A percentile compares a stretch with the other conserved stretches of the same genome.
phyloP scores from a whole-genome alignment of 2,329 filamentous ascomycete species.

The Ophiostoma ulmi region DNA sequence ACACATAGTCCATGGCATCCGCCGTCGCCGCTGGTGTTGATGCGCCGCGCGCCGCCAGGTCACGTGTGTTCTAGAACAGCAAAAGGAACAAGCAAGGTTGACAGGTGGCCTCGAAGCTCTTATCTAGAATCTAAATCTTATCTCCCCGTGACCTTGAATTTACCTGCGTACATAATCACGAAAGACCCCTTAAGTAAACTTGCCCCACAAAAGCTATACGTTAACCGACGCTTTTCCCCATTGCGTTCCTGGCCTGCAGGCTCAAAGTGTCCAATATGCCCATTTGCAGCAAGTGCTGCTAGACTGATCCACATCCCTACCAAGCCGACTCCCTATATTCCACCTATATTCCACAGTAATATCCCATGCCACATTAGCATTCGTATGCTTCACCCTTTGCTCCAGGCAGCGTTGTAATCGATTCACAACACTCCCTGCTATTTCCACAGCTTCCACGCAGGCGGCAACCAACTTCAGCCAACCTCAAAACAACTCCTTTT shows the following conservation, averaged over 20 bases:
- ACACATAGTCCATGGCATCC: neutral
- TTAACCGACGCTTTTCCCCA: neutral
- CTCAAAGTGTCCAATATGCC: slow-evolving; percentile 10
- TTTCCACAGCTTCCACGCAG: neutral
- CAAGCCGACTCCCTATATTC: neutral
- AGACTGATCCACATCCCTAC: neutral
- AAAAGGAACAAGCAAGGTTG: neutral
- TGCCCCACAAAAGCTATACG: slow-evolving; percentile 9
- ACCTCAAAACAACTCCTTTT: neutral
- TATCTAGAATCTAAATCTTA: neutral
- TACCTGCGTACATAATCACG: neutral
- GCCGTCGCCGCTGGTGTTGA: neutral
- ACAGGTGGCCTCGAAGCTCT: slow-evolving; percentile 8
- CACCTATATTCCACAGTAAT: slow-evolving; percentile 3
- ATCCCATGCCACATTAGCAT: neutral
- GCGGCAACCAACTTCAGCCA: neutral
- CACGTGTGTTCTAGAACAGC: slow-evolving; percentile 14
- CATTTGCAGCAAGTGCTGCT: neutral
- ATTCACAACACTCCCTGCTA: neutral
- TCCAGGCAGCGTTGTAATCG: neutral
- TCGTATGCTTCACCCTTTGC: slow-evolving; percentile 13
- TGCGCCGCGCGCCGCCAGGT: neutral
- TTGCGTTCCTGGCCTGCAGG: neutral
- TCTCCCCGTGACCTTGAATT: neutral
- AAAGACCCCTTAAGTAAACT: neutral